Base-by-base conservation (phyloP, 768 basidiomycete genomes). In the Dentipellis sp. region DNA sequence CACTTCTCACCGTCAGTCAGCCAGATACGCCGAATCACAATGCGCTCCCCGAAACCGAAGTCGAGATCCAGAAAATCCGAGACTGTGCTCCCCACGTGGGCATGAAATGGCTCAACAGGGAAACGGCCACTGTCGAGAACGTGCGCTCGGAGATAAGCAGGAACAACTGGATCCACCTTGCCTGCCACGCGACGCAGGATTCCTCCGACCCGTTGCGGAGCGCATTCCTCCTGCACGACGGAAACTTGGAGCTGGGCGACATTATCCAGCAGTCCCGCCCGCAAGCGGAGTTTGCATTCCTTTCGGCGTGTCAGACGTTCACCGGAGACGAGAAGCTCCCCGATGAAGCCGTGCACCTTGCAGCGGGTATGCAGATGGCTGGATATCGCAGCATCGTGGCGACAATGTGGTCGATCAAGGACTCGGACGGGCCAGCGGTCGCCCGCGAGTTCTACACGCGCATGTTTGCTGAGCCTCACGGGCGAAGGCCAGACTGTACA, bases 341-440 rank as follows among this genome's bases (percentile, higher is more conserved):
- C 1, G 60, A 56, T 21, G 59, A 61, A 38, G 54, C 53, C 34
- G 53, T 58, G 12, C 57, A 61, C 45, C 59, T 61, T 17, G 59
- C 59, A 4, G 59, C 57, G 2, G 59, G 54, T 4, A 29, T 61
- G 59, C 57, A 57, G 36, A 48, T 61, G n/a, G 53, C 57, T n/a
- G 59, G 59, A n/a, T 54, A 59, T 46, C 53, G 54, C 10, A 42
- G 53, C 22, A 35, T 51, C 23, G 46, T 61, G n/a, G 59, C 56
- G 37, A 58, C 54, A 14, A 50, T 58, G 50, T 61, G 59, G 59
- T 54, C 53, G 6, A 58, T 58, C n/a, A 48, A 50, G 3, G 59
- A 61, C 39, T 4, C 36, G 37, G 50, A 54, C 4, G 53, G 57
- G 10, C 58, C 57, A 29, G 17, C 21, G 19, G 50, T 53, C 7